These are phyloP conservation scores for Tilletia caries DNA, from an alignment of 1,284 basidiomycete genomes.

Conservation along the genomic window DNA sequence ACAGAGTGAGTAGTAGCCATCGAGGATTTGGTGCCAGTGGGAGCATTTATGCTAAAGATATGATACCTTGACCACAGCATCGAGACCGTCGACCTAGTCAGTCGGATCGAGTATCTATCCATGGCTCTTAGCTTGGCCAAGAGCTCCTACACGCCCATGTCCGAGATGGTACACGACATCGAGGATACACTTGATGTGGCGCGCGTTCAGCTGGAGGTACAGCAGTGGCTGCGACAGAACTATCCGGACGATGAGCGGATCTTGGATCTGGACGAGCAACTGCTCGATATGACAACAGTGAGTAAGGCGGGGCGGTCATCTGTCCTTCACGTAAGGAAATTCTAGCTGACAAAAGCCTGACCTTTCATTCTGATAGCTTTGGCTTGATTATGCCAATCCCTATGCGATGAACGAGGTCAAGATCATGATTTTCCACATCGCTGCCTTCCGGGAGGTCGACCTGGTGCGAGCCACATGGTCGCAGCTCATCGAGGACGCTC, in stretches of 20 bases:
- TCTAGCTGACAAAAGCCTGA: no score
- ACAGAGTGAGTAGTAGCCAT: conserved; percentile 62
- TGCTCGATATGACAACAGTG: conserved; percentile 59
- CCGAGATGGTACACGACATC: conserved; percentile 68
- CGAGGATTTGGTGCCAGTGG: background rate
- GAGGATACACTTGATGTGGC: conserved; percentile 97
- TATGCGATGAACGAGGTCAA: conserved; percentile 80
- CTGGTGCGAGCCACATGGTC: conserved; percentile 83
- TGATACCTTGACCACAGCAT: background rate
- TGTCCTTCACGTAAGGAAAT: background rate
- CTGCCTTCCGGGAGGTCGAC: conserved; percentile 81
- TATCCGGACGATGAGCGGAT: conserved; percentile 57
- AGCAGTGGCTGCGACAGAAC: conserved; percentile 52
- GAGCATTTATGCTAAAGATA: no score
- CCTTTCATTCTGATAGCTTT: no score
- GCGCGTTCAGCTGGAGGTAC: conserved; percentile 82
- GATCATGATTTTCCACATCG: conserved; percentile 85
- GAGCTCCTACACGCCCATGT: conserved; percentile 32
- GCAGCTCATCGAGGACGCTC: conserved; percentile 74
- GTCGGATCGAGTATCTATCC: conserved; percentile 50
- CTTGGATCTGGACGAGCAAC: conserved; percentile 59
- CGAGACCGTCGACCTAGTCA: conserved; percentile 35
- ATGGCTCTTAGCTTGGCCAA: conserved; percentile 93
- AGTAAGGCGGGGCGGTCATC: conserved; percentile 18
- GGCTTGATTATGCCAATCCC: no score